phyloP scores from a whole-genome alignment of 2,329 filamentous ascomycete genomes.

The Aspergillus sp. region DNA sequence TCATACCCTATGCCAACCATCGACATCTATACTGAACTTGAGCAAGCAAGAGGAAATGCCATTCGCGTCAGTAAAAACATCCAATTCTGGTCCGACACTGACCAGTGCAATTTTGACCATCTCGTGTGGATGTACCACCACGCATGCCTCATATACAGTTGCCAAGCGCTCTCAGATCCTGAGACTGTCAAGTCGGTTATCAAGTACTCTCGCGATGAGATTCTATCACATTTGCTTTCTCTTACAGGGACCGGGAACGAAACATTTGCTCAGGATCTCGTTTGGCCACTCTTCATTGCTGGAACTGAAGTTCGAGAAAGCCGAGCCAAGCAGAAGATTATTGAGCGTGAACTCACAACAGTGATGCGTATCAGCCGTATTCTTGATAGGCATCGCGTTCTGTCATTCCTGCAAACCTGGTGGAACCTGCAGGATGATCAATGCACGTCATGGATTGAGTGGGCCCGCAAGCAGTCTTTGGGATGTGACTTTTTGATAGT shows the following conservation, averaged over 20 bases:
- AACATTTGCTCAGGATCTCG: constrained; percentile 19
- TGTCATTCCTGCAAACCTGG: constrained; percentile 6
- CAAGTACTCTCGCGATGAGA: constrained; percentile 4
- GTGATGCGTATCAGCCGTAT: constrained; percentile 9
- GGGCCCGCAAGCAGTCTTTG: constrained; percentile 6
- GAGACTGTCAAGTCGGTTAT: not conserved
- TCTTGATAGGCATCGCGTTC: constrained; percentile 4
- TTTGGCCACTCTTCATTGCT: constrained; percentile 23
- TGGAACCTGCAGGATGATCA: not conserved
- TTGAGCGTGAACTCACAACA: constrained; percentile 1
- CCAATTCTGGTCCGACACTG: constrained; percentile 6
- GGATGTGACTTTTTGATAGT: constrained; percentile 8
- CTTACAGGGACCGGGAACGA: constrained; percentile 5
- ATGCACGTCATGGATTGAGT: constrained; percentile 9
- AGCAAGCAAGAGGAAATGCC: constrained; percentile 1
- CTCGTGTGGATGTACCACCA: constrained; percentile 15
- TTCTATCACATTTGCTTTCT: constrained; percentile 6
- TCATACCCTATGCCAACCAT: not conserved
- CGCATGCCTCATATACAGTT: constrained; percentile 15
- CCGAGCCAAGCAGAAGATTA: constrained; percentile 1
- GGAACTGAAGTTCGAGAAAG: constrained; percentile 16
- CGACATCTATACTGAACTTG: constrained; percentile 3
- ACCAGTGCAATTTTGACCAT: constrained; percentile 7
- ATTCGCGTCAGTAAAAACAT: constrained; percentile 2
- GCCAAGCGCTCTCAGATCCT: constrained; percentile 9